These are phyloP conservation scores for Basipetospora chlamydospora DNA, from an alignment of 2,329 filamentous ascomycete genomes.

Conservation along the genomic window DNA sequence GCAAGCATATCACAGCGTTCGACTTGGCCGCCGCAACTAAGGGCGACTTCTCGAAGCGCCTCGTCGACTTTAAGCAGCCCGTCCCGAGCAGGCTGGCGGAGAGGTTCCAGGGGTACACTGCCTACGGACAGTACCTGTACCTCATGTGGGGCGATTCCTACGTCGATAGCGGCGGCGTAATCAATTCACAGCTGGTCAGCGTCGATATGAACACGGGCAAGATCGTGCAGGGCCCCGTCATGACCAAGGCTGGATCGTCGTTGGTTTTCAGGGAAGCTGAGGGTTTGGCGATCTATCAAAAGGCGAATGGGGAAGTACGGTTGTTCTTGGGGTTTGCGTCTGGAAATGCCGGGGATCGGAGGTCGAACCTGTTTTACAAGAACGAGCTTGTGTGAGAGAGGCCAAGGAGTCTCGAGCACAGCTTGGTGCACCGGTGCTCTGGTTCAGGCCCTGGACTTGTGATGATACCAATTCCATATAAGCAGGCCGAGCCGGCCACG, in stretches of 20 bases:
- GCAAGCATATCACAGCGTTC: constrained; percentile 5
- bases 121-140: constrained; percentile 6
- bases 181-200: constrained; percentile 5
- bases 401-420: too few species aligned
- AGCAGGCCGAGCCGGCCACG: too few species aligned
- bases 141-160: constrained; percentile 6
- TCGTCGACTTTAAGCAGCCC: constrained; percentile 1
- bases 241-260: constrained; percentile 5
- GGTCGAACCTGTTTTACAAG: constrained; percentile 7
- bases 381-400: constrained; percentile 2
- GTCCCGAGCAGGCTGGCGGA: not conserved
- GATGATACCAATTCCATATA: too few species aligned
- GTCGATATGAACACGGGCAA: constrained; percentile 7
- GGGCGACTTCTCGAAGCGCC: constrained; percentile 1
- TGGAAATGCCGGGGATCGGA: constrained; percentile 1
- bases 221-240: constrained; percentile 5
- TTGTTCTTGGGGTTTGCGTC: constrained; percentile 8
- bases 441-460: too few species aligned
- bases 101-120: constrained; percentile 6
- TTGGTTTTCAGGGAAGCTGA: constrained; percentile 6
- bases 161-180: constrained; percentile 3
- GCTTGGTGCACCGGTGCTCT: too few species aligned
- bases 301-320: constrained; percentile 2
- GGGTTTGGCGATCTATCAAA: constrained; percentile 7
- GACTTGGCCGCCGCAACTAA: constrained; percentile 1